A percentile compares a stretch with the other conserved stretches of the same genome.
Evolutionary conservation across 202 grass and related monocot genomes (phyloP).

Genomic region (Panicum hallii): DNA sequence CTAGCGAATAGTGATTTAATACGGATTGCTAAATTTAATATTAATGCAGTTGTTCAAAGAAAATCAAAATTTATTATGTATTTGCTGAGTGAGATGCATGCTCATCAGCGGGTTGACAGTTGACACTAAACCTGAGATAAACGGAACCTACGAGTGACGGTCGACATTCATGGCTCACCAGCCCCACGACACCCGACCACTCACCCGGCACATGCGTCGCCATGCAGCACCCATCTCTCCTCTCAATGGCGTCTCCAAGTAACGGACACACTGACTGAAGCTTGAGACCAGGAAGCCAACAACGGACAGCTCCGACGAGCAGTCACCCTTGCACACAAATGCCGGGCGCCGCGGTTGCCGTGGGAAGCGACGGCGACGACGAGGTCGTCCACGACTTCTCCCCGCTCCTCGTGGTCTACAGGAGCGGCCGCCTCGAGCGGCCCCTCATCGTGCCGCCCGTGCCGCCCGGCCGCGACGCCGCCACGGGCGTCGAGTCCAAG

Average conservation of each 20-base stretch:
- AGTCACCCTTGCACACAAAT: neutral
- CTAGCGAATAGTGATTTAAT: too few species aligned
- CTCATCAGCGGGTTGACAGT: neutral
- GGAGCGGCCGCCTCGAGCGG: conserved; percentile 58
- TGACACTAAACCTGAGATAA: neutral
- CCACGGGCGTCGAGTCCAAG: conserved; percentile 65
- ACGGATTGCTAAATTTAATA: too few species aligned
- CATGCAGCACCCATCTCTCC: neutral
- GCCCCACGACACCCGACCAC: neutral
- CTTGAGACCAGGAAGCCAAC: neutral
- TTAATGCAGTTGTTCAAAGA: too few species aligned
- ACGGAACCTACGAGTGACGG: neutral
- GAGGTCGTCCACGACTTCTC: conserved; percentile 9
- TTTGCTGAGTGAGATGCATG: too few species aligned
- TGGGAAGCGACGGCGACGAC: neutral
- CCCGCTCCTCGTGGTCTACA: conserved; percentile 53
- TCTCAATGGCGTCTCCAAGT: neutral
- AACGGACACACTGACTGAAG: neutral
- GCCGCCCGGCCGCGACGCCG: conserved; percentile 45
- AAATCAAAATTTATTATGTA: too few species aligned
- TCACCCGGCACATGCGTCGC: neutral
- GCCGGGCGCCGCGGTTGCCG: neutral
- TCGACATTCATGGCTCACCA: conserved; percentile 1
- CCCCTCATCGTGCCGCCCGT: conserved; percentile 28
- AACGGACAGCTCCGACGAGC: neutral